phyloP scores from a whole-genome alignment of 1,139 yeast genomes.

The Diutina mesorugosa region DNA sequence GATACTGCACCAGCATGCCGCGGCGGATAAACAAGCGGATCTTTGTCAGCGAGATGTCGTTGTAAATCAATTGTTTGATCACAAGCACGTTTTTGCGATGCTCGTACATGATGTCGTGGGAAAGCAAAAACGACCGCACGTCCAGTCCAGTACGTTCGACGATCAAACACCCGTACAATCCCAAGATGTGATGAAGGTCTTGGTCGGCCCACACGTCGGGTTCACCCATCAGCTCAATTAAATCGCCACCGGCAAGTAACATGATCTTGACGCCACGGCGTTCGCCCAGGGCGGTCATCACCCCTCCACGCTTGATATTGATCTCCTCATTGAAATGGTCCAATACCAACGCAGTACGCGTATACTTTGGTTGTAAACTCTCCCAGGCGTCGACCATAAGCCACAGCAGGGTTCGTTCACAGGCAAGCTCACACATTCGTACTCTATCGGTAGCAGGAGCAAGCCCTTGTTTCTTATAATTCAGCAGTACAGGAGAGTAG shows the following conservation, averaged over 20 bases:
- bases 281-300: conserved; percentile 59
- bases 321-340: conserved; percentile 96
- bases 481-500: conserved; percentile 94
- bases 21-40: conserved; percentile 84
- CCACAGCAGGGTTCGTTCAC: conserved; percentile 95
- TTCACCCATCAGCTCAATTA: conserved; percentile 98
- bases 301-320: conserved; percentile 81
- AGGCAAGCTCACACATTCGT: conserved; percentile 95
- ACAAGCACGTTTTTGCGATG: conserved; percentile 88
- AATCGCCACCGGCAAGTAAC: conserved; percentile 95
- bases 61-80: conserved; percentile 88
- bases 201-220: conserved; percentile 98
- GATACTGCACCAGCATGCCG: conserved; percentile 93
- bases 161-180: conserved; percentile 89
- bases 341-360: conserved; percentile 87
- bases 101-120: conserved; percentile 95
- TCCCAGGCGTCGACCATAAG: conserved; percentile 99
- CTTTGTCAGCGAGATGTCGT: conserved; percentile 91
- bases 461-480: conserved; percentile 85
- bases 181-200: conserved; percentile 89
- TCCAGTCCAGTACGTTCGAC: conserved; percentile 96
- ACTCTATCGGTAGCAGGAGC: conserved; percentile 86
- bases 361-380: conserved; percentile 78
- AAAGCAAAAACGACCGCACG: conserved; percentile 78
- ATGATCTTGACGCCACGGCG: conserved; percentile 84